Base-by-base conservation (phyloP, 75 land plant species). In the Cryptomeria japonica region DNA sequence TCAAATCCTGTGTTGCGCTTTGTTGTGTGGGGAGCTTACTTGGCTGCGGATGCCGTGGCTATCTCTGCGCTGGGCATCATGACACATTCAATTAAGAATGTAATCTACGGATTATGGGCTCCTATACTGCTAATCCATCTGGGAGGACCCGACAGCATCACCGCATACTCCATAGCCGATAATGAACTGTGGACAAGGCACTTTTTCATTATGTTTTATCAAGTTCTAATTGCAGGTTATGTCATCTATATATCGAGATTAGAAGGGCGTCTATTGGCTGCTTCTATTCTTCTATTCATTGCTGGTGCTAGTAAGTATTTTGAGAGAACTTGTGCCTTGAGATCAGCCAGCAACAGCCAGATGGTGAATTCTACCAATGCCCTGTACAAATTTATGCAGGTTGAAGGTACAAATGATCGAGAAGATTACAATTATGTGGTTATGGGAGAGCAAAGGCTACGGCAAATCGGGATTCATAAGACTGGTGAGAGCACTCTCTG, bases 121-220 rank as follows among this genome's bases (percentile, higher is more conserved):
- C 88, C 91, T 3, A 51, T 90, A 3, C 68, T 90, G 53, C 80
- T 90, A 22, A 3, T 90, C 18, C 91, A 90, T 37, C 83, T 87
- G 78, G 91, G 91, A 9, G 91, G 88, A 6, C 91, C 91, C 8
- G 91, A 90, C 41, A 90, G 86, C 86, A 90, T 90, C 49, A 80
- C 87, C 32, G 91, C 91, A 8, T 90, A 84, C 83, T 41, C 91
- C 3, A n/a, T 56, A n/a, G 88, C 84, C n/a, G 91, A 90, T 41
- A 87, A 87, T 34, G 92, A 77, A 36, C 91, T 90, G 8, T 90
- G 91, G 91, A 36, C 42, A 6, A 47, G 91, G 13, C 89, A 88
- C 46, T 75, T 83, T 39, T 42, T 91, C 31, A 58, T 34, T 41
- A 36, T 91, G 31, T 19, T 87, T 1, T 19, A 55, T 34, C 92